Percentiles rank a stretch among this genome's conserved stretches.
Conservation (phyloP, 371 early-diverging fungal species). For the Batkoa obscura region DNA sequence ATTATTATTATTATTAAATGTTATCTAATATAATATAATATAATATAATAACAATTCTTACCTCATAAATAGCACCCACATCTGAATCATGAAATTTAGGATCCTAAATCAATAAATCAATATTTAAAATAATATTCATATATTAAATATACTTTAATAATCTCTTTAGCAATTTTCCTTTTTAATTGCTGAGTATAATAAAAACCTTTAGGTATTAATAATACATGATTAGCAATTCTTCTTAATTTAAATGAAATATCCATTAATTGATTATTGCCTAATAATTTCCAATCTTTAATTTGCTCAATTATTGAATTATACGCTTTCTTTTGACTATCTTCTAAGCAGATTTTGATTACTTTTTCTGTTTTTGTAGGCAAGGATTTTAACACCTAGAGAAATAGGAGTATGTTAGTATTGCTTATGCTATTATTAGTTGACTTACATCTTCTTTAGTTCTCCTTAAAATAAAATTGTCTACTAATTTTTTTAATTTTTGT, state of each 20-base stretch:
- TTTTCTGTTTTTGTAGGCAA: conserved; percentile 67
- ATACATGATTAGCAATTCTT: background rate
- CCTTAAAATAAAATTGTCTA: conserved; percentile 44
- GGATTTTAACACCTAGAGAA: conserved; percentile 44
- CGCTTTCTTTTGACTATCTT: background rate
- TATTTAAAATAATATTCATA: background rate
- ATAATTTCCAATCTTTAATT: too few species aligned
- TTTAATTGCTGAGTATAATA: background rate
- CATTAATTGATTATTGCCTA: background rate
- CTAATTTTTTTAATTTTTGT: conserved; percentile 6
- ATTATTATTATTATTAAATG: too few species aligned
- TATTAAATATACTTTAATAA: background rate
- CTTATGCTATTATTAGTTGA: too few species aligned
- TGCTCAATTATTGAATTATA: background rate
- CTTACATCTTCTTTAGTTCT: conserved; percentile 77
- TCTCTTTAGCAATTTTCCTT: background rate
- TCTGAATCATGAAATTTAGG: background rate
- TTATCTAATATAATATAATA: too few species aligned
- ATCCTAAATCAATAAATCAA: background rate
- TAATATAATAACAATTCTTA: too few species aligned
- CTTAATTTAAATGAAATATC: background rate
- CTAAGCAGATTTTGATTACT: background rate
- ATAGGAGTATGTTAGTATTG: too few species aligned
- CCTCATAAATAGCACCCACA: background rate
- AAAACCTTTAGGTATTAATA: background rate